Evolutionary conservation across 495 filamentous ascomycete genomes (phyloP), one percentile per base, ranked within the genome.

Genomic region (Podospora didyma): DNA sequence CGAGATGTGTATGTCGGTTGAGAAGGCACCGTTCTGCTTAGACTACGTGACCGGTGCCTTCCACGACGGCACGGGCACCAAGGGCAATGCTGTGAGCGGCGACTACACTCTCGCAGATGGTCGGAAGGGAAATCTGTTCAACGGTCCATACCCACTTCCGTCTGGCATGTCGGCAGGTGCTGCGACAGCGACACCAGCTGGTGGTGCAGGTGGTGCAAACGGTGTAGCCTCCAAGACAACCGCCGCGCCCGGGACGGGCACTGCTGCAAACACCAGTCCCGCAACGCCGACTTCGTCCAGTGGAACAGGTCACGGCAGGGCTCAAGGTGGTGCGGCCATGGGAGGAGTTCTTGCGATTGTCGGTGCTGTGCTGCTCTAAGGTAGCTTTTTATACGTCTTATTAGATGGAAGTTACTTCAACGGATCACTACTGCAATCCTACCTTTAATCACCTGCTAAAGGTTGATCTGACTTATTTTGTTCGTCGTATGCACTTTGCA

Each of bases 121-220:
- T 6, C 24, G 45, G 28, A 56, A 49, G 53, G 53, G 53, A 6
- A 56, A 56, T 22, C 16, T 56, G 31, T 56, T 49, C 23, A 56
- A 56, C 10, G 46, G 53, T 21, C 42, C 52, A 19, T 24, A 54
- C 23, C 52, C 52, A 1, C 28, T 56, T 1, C 45, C 46, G 34
- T 37, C 34, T 2, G 34, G 34, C 16, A 37, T 37, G 34, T 7
- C 9, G 34, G 16, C 34, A 37, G 34, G 9, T 16, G 34, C 34
- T 2, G 34, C 34, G 1, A 2, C 34, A 16, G 16, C 34, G 16
- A 37, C 34, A 37, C 34, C 34, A 16, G 34, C 34, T 16, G 34
- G 9, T 7, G 16, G n/a, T n/a, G n/a, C n/a, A n/a, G n/a, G n/a
- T n/a, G n/a, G n/a, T n/a, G n/a, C 34, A 37, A 37, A 37, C 16